Base-by-base conservation (phyloP, 2,329 filamentous ascomycete species). In the Colletotrichum sp. region DNA sequence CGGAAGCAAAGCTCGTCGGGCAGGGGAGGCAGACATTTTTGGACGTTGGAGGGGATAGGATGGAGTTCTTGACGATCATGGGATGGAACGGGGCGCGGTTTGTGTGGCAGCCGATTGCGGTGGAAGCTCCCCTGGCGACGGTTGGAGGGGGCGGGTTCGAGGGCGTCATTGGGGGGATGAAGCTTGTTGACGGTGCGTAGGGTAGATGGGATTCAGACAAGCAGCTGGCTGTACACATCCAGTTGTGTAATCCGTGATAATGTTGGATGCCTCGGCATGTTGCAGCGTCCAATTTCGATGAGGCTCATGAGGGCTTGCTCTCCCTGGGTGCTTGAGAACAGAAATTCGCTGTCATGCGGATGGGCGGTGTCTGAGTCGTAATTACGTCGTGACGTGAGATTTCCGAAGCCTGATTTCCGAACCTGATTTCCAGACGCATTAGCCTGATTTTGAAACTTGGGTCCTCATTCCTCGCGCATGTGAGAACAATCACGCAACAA, bases 41-140 rank as follows among this genome's bases (percentile, higher is more conserved):
- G 36, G 75, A 76, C 39, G 68, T 76, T 13, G 72, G 75, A 11
- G 59, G 68, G 25, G 72, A 65, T 19, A 30, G 60, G 15, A 77
- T 68, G 68, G 74, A 77, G 27, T 76, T 76, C n/a, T 39, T 76
- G 74, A 74, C 69, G 4, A 52, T 77, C 15, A 19, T 75, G 64
- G 75, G 75, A 6, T 77, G 75, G 73, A 57, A 77, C 19, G 75
- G 72, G 16, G 32, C 64, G 25, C 60, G 60, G 30, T 69, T 65
- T 34, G 72, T 77, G 25, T 77, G 75, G 75, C 34, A 57, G 16
- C 68, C 73, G 30, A 72, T 77, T 22, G 75, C 68, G 34, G 73
- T 75, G 12, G 75, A 77, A 68, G 75, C 75, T 13, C 75, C 75
- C 19, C 59, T 77, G 72, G 65, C 44, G 25, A 72, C 68, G 4